Conservation (phyloP, 139 green algal genomes). For the Chlamydomonas sphaeroides region DNA sequence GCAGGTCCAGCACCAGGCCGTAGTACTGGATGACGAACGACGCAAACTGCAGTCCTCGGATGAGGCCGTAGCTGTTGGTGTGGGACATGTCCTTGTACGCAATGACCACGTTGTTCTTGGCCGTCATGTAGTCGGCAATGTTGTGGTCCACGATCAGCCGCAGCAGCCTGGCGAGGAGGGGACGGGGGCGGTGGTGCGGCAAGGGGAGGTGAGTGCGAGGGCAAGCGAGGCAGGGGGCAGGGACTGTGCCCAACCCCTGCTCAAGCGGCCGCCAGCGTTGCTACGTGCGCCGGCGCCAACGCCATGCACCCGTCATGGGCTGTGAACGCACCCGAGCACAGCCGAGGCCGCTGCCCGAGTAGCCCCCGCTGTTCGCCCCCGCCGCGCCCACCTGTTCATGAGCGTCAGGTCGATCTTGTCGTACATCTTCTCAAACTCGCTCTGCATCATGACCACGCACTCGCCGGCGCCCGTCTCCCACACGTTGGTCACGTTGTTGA, state of each 20-base stretch:
- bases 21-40: conserved; percentile 97
- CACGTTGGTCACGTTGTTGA: conserved; percentile 95
- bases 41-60: conserved; percentile 98
- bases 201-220: neutral
- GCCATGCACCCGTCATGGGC: too few species aligned
- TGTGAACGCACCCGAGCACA: too few species aligned
- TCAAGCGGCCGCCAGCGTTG: too few species aligned
- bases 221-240: too few species aligned
- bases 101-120: conserved; percentile 85
- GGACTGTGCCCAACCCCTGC: too few species aligned
- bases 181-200: neutral
- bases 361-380: too few species aligned
- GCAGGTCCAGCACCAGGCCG: conserved; percentile 95
- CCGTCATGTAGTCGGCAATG: conserved; percentile 99
- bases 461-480: conserved; percentile 97
- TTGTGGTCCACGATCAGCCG: conserved; percentile 98
- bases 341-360: too few species aligned
- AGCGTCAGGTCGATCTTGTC: conserved; percentile 99
- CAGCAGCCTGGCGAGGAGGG: conserved; percentile 77
- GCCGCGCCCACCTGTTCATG: conserved; percentile 92
- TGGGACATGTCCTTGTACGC: conserved; percentile 99
- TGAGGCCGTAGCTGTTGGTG: conserved; percentile 98
- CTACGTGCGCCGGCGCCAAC: too few species aligned
- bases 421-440: conserved; percentile 96
- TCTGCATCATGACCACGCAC: conserved; percentile 99